Base-by-base conservation (phyloP, 768 basidiomycete genomes). In the Rhizopogon sp. region DNA sequence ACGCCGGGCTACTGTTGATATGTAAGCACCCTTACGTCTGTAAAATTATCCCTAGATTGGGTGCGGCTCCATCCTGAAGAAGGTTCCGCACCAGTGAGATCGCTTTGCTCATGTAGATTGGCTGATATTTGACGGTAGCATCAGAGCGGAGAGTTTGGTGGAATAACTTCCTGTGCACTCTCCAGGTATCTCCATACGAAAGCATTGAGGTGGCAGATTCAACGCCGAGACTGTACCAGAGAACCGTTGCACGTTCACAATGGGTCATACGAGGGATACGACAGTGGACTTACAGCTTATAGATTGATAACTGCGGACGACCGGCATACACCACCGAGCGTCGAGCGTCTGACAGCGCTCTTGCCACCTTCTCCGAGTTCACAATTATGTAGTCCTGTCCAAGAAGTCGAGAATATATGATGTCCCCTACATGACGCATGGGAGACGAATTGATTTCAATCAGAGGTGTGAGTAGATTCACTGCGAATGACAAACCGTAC, bases 291-390 rank as follows among this genome's bases (percentile, higher is more conserved):
- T 10, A 46, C 45, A 46, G 25, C 14, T 46, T 33, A 50, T 39
- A 50, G 8, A 50, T 6, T 6, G 50, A 6, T n/a, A 37, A 39
- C 8, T 10, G 11, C 29, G 16, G 31, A 50, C 37, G 50, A 60
- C 76, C 77, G 11, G 78, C 77, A 58, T 79, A 78, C 25, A 76
- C 71, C 9, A 61, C 60, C 6, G 76, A 74, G 5, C 76, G 31
- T 6, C 31, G 72, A 40, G 65, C 62, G 44, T 79, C 76, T 43
- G 81, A 66, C 13, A 81, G 70, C 45, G 77, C 77, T 22, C 65
- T 56, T 0, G 69, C 74, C 13, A 68, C 72, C 57, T 73, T 72
- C 28, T 62, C 64, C 16, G 70, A 70, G 62, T 76, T 80, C 31
- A 81, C 58, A 46, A 80, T 61, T 35, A 80, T 64, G 28, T 72